Conservation (phyloP, 2,329 filamentous ascomycete species). For the Neoascochyta sp. region DNA sequence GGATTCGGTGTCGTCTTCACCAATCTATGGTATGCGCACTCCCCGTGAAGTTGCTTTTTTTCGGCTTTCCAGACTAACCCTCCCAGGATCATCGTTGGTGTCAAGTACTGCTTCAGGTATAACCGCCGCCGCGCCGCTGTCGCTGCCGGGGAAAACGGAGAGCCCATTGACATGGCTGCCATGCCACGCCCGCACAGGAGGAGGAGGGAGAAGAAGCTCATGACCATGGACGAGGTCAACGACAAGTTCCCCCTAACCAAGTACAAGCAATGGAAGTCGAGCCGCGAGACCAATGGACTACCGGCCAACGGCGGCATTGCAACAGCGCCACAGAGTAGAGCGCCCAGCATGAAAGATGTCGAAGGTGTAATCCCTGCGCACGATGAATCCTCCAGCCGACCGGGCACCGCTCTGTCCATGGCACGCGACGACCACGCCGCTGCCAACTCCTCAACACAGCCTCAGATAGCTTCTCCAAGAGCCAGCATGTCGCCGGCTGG, state of each 20-base stretch:
- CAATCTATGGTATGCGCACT: slow-evolving; percentile 78
- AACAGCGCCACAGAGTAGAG: slow-evolving; percentile 66
- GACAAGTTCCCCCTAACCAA: slow-evolving; percentile 93
- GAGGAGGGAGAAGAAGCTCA: slow-evolving; percentile 93
- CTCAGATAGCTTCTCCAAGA: slow-evolving; percentile 11
- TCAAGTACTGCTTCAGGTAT: slow-evolving; percentile 99
- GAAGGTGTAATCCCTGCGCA: slow-evolving; percentile 43
- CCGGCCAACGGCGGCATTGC: slow-evolving; percentile 76
- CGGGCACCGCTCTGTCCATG: slow-evolving; percentile 39
- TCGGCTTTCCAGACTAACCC: no score
- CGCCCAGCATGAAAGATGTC: slow-evolving; percentile 68
- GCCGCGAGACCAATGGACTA: slow-evolving; percentile 76
- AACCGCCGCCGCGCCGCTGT: slow-evolving; percentile 86
- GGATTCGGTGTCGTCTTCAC: slow-evolving; percentile 98
- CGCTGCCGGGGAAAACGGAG: slow-evolving; percentile 68
- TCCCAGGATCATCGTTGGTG: slow-evolving; percentile 93
- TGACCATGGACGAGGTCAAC: slow-evolving; percentile 99
- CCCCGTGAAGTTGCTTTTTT: no score
- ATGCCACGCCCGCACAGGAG: slow-evolving; percentile 83
- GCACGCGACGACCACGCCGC: slow-evolving; percentile 49
- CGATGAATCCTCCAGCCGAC: slow-evolving; percentile 32
- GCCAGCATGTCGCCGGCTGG: slow-evolving; percentile 18
- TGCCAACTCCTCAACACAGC: slow-evolving; percentile 21
- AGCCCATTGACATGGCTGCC: slow-evolving; percentile 80
- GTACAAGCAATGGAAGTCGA: slow-evolving; percentile 91